These are phyloP conservation scores for Ceratocystis lukuohia DNA, from an alignment of 2,329 filamentous ascomycete genomes.

Conservation along the genomic window DNA sequence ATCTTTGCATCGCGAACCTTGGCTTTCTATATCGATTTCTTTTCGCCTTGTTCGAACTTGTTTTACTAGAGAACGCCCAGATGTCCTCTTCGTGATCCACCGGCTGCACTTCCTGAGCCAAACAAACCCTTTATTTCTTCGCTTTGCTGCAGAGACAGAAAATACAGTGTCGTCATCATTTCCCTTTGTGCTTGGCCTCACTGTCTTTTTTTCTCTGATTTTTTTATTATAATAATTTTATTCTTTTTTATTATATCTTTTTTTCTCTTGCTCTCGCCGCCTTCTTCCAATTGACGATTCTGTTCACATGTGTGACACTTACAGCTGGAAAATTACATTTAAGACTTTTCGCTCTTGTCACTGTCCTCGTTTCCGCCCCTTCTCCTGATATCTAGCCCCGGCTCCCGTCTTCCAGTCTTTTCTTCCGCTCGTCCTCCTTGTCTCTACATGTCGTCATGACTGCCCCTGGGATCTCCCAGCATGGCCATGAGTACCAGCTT, in stretches of 20 bases:
- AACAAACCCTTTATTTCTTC: conserved; percentile 1
- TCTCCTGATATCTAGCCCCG: neutral
- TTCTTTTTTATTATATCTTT: neutral
- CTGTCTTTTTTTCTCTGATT: neutral
- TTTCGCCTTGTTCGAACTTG: neutral
- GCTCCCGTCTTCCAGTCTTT: neutral
- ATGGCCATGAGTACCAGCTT: conserved; percentile 36
- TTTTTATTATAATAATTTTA: neutral
- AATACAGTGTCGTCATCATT: conserved; percentile 3
- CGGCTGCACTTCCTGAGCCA: conserved; percentile 1
- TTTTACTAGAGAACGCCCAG: neutral
- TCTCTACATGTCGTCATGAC: conserved; percentile 14
- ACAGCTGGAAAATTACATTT: neutral
- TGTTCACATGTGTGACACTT: conserved; percentile 1
- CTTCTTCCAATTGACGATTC: neutral
- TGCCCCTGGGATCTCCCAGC: conserved; percentile 12
- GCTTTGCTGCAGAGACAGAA: neutral
- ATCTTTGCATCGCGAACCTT: neutral
- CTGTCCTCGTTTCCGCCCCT: neutral
- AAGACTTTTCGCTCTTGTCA: neutral
- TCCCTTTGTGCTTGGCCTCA: neutral
- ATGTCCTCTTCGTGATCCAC: conserved; percentile 4
- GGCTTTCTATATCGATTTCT: neutral
- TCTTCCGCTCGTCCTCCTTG: neutral
- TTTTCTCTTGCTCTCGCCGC: neutral